Conservation (phyloP, 2,329 filamentous ascomycete genomes). For the Pezicula carpinea region DNA sequence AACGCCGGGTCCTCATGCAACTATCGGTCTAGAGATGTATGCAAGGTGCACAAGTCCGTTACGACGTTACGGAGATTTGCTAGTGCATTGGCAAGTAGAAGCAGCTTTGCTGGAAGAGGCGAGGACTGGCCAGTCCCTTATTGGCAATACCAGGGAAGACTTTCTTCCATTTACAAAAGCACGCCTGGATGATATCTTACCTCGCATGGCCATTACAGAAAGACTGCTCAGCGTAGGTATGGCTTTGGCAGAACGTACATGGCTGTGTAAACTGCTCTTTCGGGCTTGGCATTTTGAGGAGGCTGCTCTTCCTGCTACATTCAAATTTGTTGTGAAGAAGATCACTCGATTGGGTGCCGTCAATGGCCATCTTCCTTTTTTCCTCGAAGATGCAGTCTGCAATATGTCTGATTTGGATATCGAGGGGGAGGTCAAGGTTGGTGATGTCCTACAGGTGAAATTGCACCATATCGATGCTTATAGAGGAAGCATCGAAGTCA, state of each 20-base stretch:
- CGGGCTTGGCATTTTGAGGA: constrained; percentile 54
- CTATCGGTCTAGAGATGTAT: constrained; percentile 56
- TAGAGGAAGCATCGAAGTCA: constrained; percentile 40
- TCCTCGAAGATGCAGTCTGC: constrained; percentile 8
- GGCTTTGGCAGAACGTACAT: constrained; percentile 37
- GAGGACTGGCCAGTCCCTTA: constrained; percentile 30
- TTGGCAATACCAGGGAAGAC: constrained; percentile 25
- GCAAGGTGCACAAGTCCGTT: constrained; percentile 61
- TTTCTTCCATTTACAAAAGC: constrained; percentile 27
- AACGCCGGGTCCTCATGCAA: constrained; percentile 49
- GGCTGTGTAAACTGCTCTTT: constrained; percentile 55
- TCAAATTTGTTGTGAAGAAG: constrained; percentile 43
- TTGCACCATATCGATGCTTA: constrained; percentile 48
- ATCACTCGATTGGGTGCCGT: constrained; percentile 29
- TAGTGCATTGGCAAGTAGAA: constrained; percentile 65
- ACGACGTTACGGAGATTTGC: constrained; percentile 58
- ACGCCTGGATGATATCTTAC: constrained; percentile 22
- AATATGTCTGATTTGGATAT: neutral
- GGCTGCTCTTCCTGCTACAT: constrained; percentile 39
- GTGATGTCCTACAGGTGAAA: constrained; percentile 49
- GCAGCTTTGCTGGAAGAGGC: constrained; percentile 46
- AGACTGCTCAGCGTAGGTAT: constrained; percentile 13
- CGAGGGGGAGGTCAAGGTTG: constrained; percentile 34
- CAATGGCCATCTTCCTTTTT: constrained; percentile 27
- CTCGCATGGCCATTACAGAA: constrained; percentile 23